Base-by-base conservation (phyloP, 2,329 filamentous ascomycete genomes). In the Cladophialophora psammophila region DNA sequence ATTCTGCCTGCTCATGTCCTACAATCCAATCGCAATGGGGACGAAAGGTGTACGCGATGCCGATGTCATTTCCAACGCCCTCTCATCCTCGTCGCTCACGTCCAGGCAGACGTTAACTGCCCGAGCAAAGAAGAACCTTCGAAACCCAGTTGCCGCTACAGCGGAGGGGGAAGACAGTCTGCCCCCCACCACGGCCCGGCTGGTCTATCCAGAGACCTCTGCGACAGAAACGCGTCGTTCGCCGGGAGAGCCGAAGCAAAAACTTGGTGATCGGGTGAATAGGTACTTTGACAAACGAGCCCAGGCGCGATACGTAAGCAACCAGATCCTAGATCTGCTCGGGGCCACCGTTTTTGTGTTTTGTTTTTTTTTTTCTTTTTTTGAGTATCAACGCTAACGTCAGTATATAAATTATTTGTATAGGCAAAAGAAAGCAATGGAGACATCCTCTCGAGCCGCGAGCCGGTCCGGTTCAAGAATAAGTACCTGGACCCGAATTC, bases 1-100 rank as follows among this genome's bases (percentile, higher is more conserved):
- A 0, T 85, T 83, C 74, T 82, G 80, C 64, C 76, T 86, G 13
- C 78, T 89, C 26, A 81, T 88, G 76, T 82, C 83, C 0, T 87
- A 80, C 76, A 82, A 82, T 55, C 81, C 83, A 64, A 60, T n/a
- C 64, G 60, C 78, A 0, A 74, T 75, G 9, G 83, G 83, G 5
- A 75, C 9, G 20, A 63, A 62, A 10, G 26, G 18, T 9, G 32
- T 35, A 32, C 31, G 36, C 42, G 64, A 60, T n/a, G 50, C 83
- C 38, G 52, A 67, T 32, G 64, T 35, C 18, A n/a, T 58, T 31
- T 65, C 45, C 36, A 60, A 38, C 52, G 48, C 48, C 13, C 48
- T 12, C 18, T 50, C 34, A 18, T 53, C 67, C 1, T 54, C 35
- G 20, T 40, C 56, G 36, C 5, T 36, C 15, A 59, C 65, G 18